phyloP scores from a whole-genome alignment of 768 basidiomycete species.

The Termitomyces sp. region DNA sequence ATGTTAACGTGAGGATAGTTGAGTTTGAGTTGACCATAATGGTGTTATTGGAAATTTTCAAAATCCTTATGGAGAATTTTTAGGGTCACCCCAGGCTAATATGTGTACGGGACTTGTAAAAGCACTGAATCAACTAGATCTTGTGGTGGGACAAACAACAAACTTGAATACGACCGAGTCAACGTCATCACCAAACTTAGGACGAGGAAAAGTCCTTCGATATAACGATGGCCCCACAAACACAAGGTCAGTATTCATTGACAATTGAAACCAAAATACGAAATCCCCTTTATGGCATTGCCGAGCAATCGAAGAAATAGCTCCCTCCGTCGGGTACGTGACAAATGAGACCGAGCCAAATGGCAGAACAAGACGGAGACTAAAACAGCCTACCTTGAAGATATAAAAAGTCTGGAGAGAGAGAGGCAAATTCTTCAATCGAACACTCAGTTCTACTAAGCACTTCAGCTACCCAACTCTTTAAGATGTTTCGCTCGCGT shows the following conservation, averaged over 20 bases:
- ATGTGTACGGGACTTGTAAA: too few species aligned
- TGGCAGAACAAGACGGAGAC: background rate
- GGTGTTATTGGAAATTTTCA: too few species aligned
- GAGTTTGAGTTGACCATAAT: too few species aligned
- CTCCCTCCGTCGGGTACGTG: background rate
- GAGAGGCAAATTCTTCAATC: background rate
- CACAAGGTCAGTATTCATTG: background rate
- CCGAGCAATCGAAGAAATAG: background rate
- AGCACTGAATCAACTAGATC: too few species aligned
- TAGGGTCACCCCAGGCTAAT: too few species aligned
- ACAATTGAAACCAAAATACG: background rate
- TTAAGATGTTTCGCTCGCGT: conserved; percentile 11
- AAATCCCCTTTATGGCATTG: background rate
- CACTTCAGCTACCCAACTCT: conserved; percentile 2
- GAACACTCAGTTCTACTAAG: conserved; percentile 12
- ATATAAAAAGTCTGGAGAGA: conserved; percentile 6
- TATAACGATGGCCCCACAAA: too few species aligned
- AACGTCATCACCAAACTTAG: background rate
- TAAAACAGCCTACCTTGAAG: background rate
- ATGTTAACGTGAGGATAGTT: too few species aligned
- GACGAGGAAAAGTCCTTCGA: background rate
- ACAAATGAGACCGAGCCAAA: too few species aligned
- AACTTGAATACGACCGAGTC: too few species aligned
- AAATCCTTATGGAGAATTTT: too few species aligned
- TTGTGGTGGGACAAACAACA: too few species aligned